Conservation (phyloP, 1,284 basidiomycete genomes). For the Athelia psychrophila region DNA sequence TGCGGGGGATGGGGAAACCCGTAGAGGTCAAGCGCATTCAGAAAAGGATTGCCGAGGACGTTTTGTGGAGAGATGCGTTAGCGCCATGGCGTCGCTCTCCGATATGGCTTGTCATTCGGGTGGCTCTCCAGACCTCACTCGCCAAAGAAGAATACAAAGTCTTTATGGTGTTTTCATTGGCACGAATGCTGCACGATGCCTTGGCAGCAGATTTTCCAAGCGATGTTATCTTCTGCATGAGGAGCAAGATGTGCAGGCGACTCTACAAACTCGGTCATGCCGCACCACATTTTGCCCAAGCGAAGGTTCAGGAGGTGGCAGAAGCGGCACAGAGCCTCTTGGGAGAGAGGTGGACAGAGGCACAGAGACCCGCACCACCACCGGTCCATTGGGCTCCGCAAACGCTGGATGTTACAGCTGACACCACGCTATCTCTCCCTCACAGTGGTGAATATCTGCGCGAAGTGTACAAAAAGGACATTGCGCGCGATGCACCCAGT, state of each 20-base stretch:
- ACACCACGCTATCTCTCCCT: neutral
- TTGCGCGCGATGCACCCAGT: too few species aligned
- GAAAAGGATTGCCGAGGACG: conserved; percentile 44
- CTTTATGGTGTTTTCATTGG: conserved; percentile 42
- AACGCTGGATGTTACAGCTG: neutral
- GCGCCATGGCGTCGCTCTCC: conserved; percentile 46
- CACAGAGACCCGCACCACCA: neutral
- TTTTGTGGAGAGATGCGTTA: conserved; percentile 33
- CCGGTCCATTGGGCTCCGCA: neutral
- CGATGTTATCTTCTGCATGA: conserved; percentile 31
- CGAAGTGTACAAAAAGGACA: neutral
- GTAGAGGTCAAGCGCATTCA: conserved; percentile 26
- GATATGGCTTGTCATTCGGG: conserved; percentile 43
- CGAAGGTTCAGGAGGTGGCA: neutral
- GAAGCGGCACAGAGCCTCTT: neutral
- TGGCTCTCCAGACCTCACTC: conserved; percentile 32
- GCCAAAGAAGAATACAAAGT: conserved; percentile 32
- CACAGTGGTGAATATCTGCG: neutral
- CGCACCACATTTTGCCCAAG: neutral
- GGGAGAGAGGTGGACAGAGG: neutral
- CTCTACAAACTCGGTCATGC: conserved; percentile 8
- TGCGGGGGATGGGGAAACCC: conserved; percentile 24
- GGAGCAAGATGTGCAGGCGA: conserved; percentile 32
- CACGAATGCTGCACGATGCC: conserved; percentile 23
- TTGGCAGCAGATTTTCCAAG: conserved; percentile 18